Evolutionary conservation across 768 basidiomycete species (phyloP).

Genomic region (Lactarius quietus): DNA sequence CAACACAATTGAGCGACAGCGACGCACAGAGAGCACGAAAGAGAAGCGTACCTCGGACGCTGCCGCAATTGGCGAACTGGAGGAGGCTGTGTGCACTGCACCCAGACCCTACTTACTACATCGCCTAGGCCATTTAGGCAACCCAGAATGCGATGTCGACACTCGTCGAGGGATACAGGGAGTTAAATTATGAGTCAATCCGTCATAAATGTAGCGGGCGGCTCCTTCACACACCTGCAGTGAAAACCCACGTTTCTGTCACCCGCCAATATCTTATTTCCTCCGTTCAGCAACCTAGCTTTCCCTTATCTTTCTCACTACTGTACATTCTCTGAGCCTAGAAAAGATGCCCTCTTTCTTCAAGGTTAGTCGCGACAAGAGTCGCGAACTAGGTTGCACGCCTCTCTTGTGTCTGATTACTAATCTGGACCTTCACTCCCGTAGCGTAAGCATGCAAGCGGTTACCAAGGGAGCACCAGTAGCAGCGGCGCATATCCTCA

Average conservation of each 20-base stretch:
- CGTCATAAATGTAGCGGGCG: not conserved
- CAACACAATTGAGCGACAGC: not conserved
- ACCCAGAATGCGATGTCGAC: not conserved
- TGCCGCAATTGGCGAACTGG: not conserved
- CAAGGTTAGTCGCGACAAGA: not conserved
- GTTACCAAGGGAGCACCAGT: not conserved
- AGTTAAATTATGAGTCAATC: not conserved
- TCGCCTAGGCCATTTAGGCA: no score
- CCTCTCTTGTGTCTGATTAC: no score
- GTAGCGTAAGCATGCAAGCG: not conserved
- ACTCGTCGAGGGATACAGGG: not conserved
- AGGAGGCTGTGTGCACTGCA: not conserved
- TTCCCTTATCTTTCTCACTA: not conserved
- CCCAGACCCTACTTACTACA: no score
- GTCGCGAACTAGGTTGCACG: no score
- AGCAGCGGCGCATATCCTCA: not conserved
- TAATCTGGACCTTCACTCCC: not conserved
- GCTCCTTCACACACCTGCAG: not conserved
- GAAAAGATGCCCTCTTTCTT: not conserved
- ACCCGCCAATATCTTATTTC: not conserved
- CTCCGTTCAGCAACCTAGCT: no score
- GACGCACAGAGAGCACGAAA: no score
- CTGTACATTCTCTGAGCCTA: not conserved
- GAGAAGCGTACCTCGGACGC: not conserved
- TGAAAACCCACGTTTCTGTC: not conserved